These are phyloP conservation scores for Alliaria petiolata DNA, from an alignment of 345 rosid species.

Conservation along the genomic window DNA sequence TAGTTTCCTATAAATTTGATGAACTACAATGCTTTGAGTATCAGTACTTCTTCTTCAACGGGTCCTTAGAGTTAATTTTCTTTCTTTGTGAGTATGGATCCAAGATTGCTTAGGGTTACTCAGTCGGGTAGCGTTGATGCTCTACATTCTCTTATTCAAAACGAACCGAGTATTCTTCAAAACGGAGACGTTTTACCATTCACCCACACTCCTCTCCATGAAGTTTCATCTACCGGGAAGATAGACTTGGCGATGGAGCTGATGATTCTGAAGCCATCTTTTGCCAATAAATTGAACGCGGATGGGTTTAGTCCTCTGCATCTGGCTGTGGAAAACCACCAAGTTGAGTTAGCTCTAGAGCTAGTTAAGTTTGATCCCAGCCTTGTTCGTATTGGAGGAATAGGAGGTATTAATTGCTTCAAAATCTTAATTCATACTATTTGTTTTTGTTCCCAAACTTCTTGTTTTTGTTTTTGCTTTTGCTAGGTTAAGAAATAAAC, in stretches of 20 bases:
- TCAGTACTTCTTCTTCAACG: too few species aligned
- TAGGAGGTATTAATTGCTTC: neutral
- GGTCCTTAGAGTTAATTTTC: too few species aligned
- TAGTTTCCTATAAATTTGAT: too few species aligned
- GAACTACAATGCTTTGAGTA: too few species aligned
- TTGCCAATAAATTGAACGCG: neutral
- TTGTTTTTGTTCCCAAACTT: neutral
- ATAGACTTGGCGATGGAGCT: constrained; percentile 15
- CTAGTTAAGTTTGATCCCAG: constrained; percentile 14
- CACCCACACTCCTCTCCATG: constrained; percentile 15
- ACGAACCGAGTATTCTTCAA: neutral
- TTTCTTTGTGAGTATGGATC: neutral
- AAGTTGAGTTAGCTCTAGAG: constrained; percentile 6
- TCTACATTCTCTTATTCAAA: neutral
- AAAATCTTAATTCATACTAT: neutral
- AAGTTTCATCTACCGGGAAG: neutral
- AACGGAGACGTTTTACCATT: neutral
- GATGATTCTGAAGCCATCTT: constrained; percentile 15
- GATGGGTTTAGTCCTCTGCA: constrained; percentile 17
- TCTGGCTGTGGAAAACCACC: neutral
- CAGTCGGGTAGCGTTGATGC: neutral
- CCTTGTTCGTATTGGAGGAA: constrained; percentile 10
- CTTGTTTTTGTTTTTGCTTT: neutral
- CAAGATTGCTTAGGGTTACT: neutral
- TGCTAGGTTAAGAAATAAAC: neutral